Conservation (phyloP, 2,329 filamentous ascomycete species). For the Trichoderma harzianum region DNA sequence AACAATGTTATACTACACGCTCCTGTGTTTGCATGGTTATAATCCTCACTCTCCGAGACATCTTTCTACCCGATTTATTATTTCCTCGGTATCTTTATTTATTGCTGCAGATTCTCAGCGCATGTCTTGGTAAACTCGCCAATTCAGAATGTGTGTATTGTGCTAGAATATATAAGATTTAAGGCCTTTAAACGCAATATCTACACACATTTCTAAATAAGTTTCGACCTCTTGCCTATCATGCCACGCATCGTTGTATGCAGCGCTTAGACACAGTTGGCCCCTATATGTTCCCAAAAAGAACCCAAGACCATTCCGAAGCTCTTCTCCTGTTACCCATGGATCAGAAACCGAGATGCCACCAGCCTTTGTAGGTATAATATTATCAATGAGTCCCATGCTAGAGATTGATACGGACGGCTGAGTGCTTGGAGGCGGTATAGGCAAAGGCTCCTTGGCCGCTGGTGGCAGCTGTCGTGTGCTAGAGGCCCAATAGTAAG, state of each 20-base stretch:
- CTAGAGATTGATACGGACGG: neutral
- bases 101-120: too few species aligned
- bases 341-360: constrained; percentile 32
- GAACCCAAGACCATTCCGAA: constrained; percentile 37
- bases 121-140: too few species aligned
- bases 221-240: constrained; percentile 19
- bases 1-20: too few species aligned
- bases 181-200: neutral
- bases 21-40: too few species aligned
- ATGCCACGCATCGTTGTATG: constrained; percentile 45
- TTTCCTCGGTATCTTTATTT: too few species aligned
- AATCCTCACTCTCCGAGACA: too few species aligned
- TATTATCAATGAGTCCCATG: constrained; percentile 26
- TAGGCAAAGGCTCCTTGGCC: neutral
- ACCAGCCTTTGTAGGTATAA: constrained; percentile 30
- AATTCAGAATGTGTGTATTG: too few species aligned
- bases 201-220: neutral
- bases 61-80: too few species aligned
- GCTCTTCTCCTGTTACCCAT: constrained; percentile 46
- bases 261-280: constrained; percentile 36
- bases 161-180: neutral
- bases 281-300: constrained; percentile 40
- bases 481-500: constrained; percentile 23
- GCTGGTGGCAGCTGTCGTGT: constrained; percentile 17
- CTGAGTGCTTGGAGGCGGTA: neutral